A percentile compares a stretch with the other conserved stretches of the same genome.
Evolutionary conservation across 805 yeast genomes (phyloP).

Genomic region (Suhomyces sp.): DNA sequence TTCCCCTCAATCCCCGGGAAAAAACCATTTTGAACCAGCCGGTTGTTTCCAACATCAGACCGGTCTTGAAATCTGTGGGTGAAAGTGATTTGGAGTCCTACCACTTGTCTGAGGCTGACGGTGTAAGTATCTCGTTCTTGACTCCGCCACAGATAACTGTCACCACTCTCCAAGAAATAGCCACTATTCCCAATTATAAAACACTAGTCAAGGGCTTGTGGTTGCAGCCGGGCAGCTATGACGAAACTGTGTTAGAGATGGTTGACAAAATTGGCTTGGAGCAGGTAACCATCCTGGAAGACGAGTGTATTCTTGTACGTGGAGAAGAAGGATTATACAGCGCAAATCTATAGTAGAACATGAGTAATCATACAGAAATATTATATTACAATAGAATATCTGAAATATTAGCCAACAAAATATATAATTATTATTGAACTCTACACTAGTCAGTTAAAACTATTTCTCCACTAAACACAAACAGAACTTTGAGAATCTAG

Average conservation of each 20-base stretch:
- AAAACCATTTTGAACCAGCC: slow-evolving; percentile 44
- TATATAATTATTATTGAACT: too few species aligned
- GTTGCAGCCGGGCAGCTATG: slow-evolving; percentile 84
- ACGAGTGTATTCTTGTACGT: slow-evolving; percentile 67
- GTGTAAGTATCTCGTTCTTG: slow-evolving; percentile 61
- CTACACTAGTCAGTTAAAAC: too few species aligned
- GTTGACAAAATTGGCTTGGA: slow-evolving; percentile 35
- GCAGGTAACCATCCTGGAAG: slow-evolving; percentile 41
- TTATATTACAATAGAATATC: too few species aligned
- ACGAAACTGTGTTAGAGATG: slow-evolving; percentile 45
- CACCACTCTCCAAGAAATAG: slow-evolving; percentile 31
- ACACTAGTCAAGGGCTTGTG: slow-evolving; percentile 55
- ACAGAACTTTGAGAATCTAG: too few species aligned
- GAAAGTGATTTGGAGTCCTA: slow-evolving; percentile 21
- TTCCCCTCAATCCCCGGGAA: slow-evolving; percentile 63
- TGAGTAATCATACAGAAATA: too few species aligned
- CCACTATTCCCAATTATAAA: slow-evolving; percentile 39
- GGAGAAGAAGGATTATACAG: slow-evolving; percentile 53
- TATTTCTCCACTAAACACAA: too few species aligned
- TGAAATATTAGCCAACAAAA: too few species aligned
- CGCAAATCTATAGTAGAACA: slow-evolving; percentile 37
- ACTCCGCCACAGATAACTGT: slow-evolving; percentile 68
- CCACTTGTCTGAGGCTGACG: slow-evolving; percentile 33
- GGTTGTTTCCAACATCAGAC: slow-evolving; percentile 33
- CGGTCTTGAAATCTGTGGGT: slow-evolving; percentile 22